Base-by-base conservation (phyloP, 228 moss, liverwort and hornwort genomes). In the Sphagnum fallax region DNA sequence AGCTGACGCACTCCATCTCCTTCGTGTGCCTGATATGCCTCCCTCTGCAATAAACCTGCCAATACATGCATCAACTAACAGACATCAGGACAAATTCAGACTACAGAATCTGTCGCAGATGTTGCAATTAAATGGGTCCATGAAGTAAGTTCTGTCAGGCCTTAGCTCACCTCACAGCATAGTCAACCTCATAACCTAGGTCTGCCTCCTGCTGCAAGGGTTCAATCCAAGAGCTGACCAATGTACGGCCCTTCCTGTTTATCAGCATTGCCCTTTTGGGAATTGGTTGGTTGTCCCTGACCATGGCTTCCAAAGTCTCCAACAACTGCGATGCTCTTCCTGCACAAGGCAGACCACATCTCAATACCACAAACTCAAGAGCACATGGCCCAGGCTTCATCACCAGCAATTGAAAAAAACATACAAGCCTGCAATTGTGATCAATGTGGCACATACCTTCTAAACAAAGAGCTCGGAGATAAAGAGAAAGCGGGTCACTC, bases 171-270 rank as follows among this genome's bases (percentile, higher is more conserved):
- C 98, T 98, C 71, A 93, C 84, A 72, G 93, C 78, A 76, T 89
- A 98, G 77, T 98, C 98, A 50, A 98, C 70, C 52, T 93, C 90
- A 49, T 87, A 90, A 71, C 98, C 98, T 58, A 98, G 88, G 77
- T 98, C 93, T 52, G 93, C 88, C 71, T 98, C 98, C 70, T 88
- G 84, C 72, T 89, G 88, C 70, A 98, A 74, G 51, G 98, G 98
- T 67, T 98, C 98, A 71, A 98, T 89, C 98, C 98, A 98, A 57
- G 98, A 92, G 75, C 91, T 98, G 53, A 98, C 91, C 67, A 98
- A 53, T 53, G 93, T 90, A 57, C 98, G 88, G 16, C 98, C 98
- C 72, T 89, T 93, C 74, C 67, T 84, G 77, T 90, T 98, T 49
- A 93, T 74, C 57, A 93, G 0, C 79, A 97, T 93, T 60, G 98